Base-by-base conservation (phyloP, 2,329 filamentous ascomycete genomes). In the Aspergillus aculeatus region DNA sequence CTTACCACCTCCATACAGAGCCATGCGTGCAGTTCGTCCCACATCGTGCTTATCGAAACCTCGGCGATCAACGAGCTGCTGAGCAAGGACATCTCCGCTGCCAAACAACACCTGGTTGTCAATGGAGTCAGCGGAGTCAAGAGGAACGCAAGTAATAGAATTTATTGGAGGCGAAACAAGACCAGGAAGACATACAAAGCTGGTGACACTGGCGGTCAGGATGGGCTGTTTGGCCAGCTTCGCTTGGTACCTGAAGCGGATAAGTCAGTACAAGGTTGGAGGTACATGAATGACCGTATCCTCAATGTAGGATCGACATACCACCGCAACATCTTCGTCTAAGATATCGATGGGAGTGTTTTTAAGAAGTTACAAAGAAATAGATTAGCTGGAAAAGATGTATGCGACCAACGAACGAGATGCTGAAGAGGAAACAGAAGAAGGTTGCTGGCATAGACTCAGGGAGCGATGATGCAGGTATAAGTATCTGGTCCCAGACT, bases 141-240 rank as follows among this genome's bases (percentile, higher is more conserved):
- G 12, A n/a, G 35, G 6, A 47, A 44, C 38, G 38, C 38, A 31
- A 4, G n/a, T 23, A 5, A 38, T 29, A 31, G 10, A 21, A 12
- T 2, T 9, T 29, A 1, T 9, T 29, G 7, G 47, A 4, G 29
- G 7, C 7, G 35, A 31, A 24, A 23, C 50, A 66, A n/a, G 69
- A 19, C 19, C 31, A 5, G 38, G 9, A 4, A 12, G 14, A 68
- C 76, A 52, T 75, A 87, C 84, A 52, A 91, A 90, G 44, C 94
- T 97, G 58, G 92, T 96, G 69, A 96, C 80, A 74, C 89, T 91
- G 82, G 96, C 92, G 11, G 94, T 98, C 71, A 97, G 86, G 68
- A 98, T 82, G 61, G 94, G 94, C 72, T 90, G 86, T 70, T 87
- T 85, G 68, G 89, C 88, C 74, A 97, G 83, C 77, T 86, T 90